Conservation (phyloP, 768 basidiomycete species). For the Lactifluus echinatus region DNA sequence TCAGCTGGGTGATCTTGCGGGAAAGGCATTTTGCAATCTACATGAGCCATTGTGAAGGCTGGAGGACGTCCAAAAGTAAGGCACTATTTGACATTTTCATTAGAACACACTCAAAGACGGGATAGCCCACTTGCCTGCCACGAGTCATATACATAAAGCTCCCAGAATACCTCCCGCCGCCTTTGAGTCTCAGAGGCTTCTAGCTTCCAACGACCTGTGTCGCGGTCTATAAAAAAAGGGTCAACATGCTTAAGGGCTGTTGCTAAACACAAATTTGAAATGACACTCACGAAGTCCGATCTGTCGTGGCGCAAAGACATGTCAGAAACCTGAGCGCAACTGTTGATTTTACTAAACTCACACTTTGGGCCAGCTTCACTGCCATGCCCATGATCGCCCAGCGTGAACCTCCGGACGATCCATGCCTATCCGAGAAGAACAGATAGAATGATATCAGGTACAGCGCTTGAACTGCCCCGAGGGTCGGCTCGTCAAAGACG, state of each 20-base stretch:
- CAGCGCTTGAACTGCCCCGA: conserved; percentile 60
- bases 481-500: conserved; percentile 53
- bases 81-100: conserved; percentile 34
- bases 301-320: conserved; percentile 27
- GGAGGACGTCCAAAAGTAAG: conserved; percentile 65
- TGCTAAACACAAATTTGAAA: background rate
- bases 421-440: conserved; percentile 38
- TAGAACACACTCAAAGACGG: background rate
- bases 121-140: conserved; percentile 45
- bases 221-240: conserved; percentile 42
- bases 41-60: conserved; percentile 38
- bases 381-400: conserved; percentile 67
- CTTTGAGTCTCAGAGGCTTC: conserved; percentile 46
- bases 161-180: conserved; percentile 53
- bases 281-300: conserved; percentile 56
- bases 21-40: conserved; percentile 28
- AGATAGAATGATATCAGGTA: conserved; percentile 44
- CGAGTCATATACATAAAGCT: conserved; percentile 56
- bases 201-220: conserved; percentile 58
- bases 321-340: conserved; percentile 17
- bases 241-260: conserved; percentile 3
- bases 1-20: conserved; percentile 40
- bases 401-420: conserved; percentile 32
- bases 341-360: conserved; percentile 25
- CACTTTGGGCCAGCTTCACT: conserved; percentile 64